phyloP scores from a whole-genome alignment of 306 rosid genomes.

The Delonix regia region DNA sequence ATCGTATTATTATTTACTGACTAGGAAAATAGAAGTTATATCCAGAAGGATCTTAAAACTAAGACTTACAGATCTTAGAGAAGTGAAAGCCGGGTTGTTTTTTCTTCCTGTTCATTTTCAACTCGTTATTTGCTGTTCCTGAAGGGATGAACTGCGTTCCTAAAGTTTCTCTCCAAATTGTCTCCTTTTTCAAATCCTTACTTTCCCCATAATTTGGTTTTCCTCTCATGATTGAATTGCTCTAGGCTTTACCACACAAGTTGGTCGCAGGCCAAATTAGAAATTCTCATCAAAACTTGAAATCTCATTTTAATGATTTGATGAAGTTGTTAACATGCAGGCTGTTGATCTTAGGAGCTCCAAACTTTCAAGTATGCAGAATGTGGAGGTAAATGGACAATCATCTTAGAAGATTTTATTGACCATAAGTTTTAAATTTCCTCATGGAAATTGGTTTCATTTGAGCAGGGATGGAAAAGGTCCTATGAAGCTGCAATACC shows the following conservation, averaged over 20 bases:
- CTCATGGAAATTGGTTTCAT: constrained; percentile 25
- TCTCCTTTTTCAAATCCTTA: neutral
- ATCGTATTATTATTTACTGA: neutral
- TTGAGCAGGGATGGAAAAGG: constrained; percentile 58
- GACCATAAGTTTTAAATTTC: constrained; percentile 29
- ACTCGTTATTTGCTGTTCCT: constrained; percentile 28
- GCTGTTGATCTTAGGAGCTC: constrained; percentile 82
- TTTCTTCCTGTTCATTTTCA: neutral
- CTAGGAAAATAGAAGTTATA: neutral
- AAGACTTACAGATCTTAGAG: constrained; percentile 21
- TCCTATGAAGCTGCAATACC: constrained; percentile 69
- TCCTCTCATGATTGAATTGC: constrained; percentile 17
- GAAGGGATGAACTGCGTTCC: constrained; percentile 9
- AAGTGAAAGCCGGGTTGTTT: constrained; percentile 9
- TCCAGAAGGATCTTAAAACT: constrained; percentile 21
- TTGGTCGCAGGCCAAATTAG: constrained; percentile 17
- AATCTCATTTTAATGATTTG: constrained; percentile 38
- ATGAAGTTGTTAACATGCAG: constrained; percentile 56
- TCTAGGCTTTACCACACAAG: neutral
- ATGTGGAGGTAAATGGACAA: constrained; percentile 58
- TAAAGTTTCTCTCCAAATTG: neutral
- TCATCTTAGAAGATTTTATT: constrained; percentile 24
- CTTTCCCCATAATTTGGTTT: constrained; percentile 17
- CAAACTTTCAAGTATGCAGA: constrained; percentile 51
- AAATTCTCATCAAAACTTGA: constrained; percentile 4